These are phyloP conservation scores for Echium plantagineum DNA, from an alignment of 257 asterid genomes.

Conservation along the genomic window DNA sequence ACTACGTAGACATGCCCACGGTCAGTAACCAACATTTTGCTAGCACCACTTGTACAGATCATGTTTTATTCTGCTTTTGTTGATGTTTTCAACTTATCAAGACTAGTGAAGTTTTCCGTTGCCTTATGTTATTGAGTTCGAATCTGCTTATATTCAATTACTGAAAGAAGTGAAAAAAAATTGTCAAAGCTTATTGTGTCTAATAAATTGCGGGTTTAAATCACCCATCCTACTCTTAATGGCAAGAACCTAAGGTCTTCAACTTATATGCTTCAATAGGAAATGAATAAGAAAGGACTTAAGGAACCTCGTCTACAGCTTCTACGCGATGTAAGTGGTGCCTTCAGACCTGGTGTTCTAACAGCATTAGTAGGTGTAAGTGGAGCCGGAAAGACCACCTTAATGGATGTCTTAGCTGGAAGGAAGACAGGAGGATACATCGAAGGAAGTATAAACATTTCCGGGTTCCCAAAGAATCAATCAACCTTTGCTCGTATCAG, in stretches of 20 bases:
- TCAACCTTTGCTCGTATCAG: constrained; percentile 76
- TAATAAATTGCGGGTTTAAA: too few relatives aligned
- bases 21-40: constrained; percentile 36
- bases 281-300: constrained; percentile 61
- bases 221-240: neutral
- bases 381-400: constrained; percentile 87
- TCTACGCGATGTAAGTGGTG: constrained; percentile 68
- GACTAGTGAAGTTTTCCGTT: too few relatives aligned
- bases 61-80: too few relatives aligned
- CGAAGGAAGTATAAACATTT: constrained; percentile 64
- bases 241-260: constrained; percentile 18
- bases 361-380: constrained; percentile 86
- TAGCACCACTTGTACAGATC: neutral
- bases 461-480: constrained; percentile 86
- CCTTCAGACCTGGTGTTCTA: constrained; percentile 79
- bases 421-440: constrained; percentile 68
- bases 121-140: too few relatives aligned
- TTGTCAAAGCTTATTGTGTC: too few relatives aligned
- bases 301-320: constrained; percentile 67
- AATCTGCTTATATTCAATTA: too few relatives aligned
- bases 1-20: constrained; percentile 87
- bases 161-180: too few relatives aligned
- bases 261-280: constrained; percentile 25
- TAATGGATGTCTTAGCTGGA: constrained; percentile 92
- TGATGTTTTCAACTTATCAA: too few relatives aligned